Conservation (phyloP, 2,329 filamentous ascomycete genomes). For the Fusarium chuoi region DNA sequence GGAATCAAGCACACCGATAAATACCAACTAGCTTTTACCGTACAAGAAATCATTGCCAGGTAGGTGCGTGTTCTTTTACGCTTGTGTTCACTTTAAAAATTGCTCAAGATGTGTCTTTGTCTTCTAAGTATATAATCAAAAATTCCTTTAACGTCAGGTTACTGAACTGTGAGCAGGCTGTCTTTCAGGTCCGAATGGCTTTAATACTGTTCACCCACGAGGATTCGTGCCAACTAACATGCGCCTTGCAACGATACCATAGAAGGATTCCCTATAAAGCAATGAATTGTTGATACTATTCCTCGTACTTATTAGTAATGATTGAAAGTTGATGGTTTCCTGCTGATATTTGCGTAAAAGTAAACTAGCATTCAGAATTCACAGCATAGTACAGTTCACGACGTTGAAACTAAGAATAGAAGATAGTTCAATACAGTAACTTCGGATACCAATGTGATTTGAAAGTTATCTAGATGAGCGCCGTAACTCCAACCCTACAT, state of each 20-base stretch:
- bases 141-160: background rate
- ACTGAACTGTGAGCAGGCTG: too few relatives aligned
- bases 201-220: background rate
- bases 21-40: accelerated
- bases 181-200: accelerated
- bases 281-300: background rate
- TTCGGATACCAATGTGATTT: accelerated
- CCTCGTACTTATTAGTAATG: accelerated
- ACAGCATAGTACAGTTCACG: accelerated
- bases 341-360: background rate
- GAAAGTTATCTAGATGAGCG: accelerated
- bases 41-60: background rate
- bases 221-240: too few relatives aligned
- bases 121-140: accelerated
- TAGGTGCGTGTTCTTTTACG: background rate
- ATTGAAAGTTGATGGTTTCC: background rate
- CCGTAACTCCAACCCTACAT: accelerated
- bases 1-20: accelerated
- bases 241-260: accelerated
- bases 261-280: accelerated
- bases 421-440: background rate
- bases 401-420: accelerated
- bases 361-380: accelerated
- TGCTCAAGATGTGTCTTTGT: background rate
- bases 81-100: accelerated